Evolutionary conservation across 2,329 filamentous ascomycete genomes (phyloP), one percentile per base, ranked within the genome.

Genomic region (Plectosphaerella sp.): DNA sequence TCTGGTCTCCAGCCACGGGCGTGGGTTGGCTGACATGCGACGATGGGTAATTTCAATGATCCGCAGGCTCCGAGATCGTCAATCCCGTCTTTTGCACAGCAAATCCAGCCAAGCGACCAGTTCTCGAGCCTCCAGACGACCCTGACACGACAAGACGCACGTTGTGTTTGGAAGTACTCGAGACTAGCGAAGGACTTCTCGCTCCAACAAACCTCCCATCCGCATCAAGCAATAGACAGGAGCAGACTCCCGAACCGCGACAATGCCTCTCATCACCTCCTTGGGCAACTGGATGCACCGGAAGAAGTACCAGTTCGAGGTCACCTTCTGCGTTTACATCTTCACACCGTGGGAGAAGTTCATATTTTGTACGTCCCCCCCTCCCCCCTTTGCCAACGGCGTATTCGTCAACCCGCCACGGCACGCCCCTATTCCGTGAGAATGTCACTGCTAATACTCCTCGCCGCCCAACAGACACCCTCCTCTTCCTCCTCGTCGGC

Each of bases 291-390:
- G 92, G 91, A 79, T 97, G 60, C 86, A 91, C 72, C 83, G 92
- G 71, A 99, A 99, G 80, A 86, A 92, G 69, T 97, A 97, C 78
- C 94, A 97, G 77, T 91, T 97, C 68, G 94, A 99, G 75, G 93
- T 97, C 69, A 97, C 93, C 12, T 94, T 95, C 72, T 88, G 89
- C 55, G 82, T 97, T 24, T 97, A 99, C 79, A 97, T 99, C 89
- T 87, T 97, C 62, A 97, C 92, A 37, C 88, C 91, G 1, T 91
- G 88, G 49, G 94, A 99, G 77, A 96, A 96, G 71, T 93, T 96
- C 72, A 87, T 96, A 63, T 96, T 97, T 74, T 97, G 94, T 97
- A 81, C 53, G 91, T 72, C 11, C 42, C 22, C 48, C 43, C 50
- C 50, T 12, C 33, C 20, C n/a, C 45, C 22, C 46, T 43, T 22